Percentiles rank a stretch among this genome's conserved stretches.
Conservation (phyloP, 495 filamentous ascomycete species). For the Hyaloscypha bicolor region DNA sequence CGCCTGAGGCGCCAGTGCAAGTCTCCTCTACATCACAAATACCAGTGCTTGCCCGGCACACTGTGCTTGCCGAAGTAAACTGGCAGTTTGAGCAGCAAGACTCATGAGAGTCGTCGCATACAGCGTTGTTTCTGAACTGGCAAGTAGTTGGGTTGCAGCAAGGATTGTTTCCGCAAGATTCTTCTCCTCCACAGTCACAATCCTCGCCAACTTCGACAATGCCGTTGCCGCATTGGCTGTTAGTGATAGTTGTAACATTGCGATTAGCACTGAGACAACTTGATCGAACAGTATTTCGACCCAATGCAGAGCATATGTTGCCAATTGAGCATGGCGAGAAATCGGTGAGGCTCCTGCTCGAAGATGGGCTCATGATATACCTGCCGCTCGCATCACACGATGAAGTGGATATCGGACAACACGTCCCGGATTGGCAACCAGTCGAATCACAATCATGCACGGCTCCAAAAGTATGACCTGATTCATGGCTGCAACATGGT, state of each 20-base stretch:
- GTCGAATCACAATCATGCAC: conserved; percentile 81
- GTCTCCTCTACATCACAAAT: conserved; percentile 79
- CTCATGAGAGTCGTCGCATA: conserved; percentile 66
- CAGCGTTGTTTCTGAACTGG: conserved; percentile 71
- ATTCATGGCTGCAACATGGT: conserved; percentile 61
- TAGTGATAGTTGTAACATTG: conserved; percentile 74
- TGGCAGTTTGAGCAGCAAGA: conserved; percentile 65
- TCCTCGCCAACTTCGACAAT: conserved; percentile 93
- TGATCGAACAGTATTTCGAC: conserved; percentile 66
- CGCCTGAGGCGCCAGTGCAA: conserved; percentile 69
- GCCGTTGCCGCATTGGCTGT: conserved; percentile 88
- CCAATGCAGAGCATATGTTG: conserved; percentile 87
- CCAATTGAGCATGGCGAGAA: conserved; percentile 89
- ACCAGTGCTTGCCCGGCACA: conserved; percentile 78
- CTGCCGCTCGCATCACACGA: conserved; percentile 72
- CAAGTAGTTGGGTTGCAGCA: conserved; percentile 89
- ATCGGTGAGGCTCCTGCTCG: conserved; percentile 62
- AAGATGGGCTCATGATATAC: conserved; percentile 95
- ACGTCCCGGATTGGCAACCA: conserved; percentile 73
- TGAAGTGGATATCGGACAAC: conserved; percentile 70
- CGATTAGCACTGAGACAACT: conserved; percentile 80
- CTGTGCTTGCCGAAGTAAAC: conserved; percentile 14
- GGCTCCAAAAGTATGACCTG: conserved; percentile 91
- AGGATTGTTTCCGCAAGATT: conserved; percentile 67
- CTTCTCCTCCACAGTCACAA: conserved; percentile 84